phyloP scores from a whole-genome alignment of 805 yeast species.

The Saitoella complicata region DNA sequence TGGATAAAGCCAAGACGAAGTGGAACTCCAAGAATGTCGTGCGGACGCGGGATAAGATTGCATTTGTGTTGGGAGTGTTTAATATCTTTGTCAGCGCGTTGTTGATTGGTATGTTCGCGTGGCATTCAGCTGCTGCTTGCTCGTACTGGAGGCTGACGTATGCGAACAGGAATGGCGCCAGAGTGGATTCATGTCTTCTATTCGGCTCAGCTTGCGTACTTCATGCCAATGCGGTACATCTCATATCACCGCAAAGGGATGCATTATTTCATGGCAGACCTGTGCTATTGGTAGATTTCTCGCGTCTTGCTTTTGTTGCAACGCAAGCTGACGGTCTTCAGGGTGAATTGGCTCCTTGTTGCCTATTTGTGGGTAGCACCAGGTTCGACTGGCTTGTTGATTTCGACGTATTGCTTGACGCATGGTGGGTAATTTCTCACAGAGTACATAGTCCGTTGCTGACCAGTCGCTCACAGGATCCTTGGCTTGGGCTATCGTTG shows the following conservation, averaged over 20 bases:
- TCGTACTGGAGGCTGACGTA: too few relatives aligned
- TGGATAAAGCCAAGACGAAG: conserved; percentile 20
- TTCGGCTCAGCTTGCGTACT: conserved; percentile 38
- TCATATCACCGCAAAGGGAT: conserved; percentile 63
- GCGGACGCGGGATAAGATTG: conserved; percentile 50
- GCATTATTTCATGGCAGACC: conserved; percentile 80
- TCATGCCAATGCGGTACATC: conserved; percentile 75
- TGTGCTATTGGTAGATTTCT: conserved; percentile 79
- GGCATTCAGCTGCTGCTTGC: too few relatives aligned
- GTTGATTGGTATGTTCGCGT: conserved; percentile 40
- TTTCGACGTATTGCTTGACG: conserved; percentile 70
- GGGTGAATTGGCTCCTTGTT: conserved; percentile 23
- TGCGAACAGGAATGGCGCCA: conserved; percentile 29
- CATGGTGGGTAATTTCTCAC: conserved; percentile 27
- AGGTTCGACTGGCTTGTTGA: conserved; percentile 49
- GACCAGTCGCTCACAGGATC: conserved; percentile 29
- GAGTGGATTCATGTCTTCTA: conserved; percentile 61
- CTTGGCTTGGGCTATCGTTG: conserved; percentile 77
- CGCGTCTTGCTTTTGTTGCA: conserved; percentile 18
- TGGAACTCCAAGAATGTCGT: conserved; percentile 15
- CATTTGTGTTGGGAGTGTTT: conserved; percentile 59
- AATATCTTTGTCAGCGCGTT: conserved; percentile 57
- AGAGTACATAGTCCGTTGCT: too few relatives aligned
- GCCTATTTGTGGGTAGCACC: conserved; percentile 76
- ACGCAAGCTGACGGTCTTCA: background rate